These are phyloP conservation scores for Pythium folliculosum DNA, from an alignment of 352 stramenopile species.

Conservation along the genomic window DNA sequence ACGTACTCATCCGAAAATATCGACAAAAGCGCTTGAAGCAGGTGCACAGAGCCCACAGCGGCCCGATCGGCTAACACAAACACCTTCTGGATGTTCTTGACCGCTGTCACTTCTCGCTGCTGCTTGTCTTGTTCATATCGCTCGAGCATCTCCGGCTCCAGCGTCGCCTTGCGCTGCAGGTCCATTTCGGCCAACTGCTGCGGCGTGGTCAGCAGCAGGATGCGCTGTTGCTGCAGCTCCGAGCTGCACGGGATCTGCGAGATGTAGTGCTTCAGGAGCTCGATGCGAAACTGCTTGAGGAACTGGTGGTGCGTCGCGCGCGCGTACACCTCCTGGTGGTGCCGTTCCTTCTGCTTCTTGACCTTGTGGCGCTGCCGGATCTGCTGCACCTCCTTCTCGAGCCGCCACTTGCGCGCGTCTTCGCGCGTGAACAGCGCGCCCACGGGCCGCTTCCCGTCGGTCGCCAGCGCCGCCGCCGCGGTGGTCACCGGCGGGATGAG, in stretches of 20 bases:
- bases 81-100: conserved; percentile 51
- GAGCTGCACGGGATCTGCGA: conserved; percentile 50
- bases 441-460: conserved; percentile 30
- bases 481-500: conserved; percentile 33
- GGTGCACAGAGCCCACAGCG: conserved; percentile 41
- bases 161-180: conserved; percentile 28
- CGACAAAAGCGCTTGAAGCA: conserved; percentile 58
- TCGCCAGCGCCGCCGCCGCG: neutral
- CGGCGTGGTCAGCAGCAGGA: conserved; percentile 54
- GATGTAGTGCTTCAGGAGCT: conserved; percentile 51
- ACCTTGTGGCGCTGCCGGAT: conserved; percentile 41
- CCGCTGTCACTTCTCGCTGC: conserved; percentile 17
- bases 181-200: conserved; percentile 50
- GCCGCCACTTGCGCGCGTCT: conserved; percentile 47
- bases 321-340: conserved; percentile 45
- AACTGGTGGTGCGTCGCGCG: conserved; percentile 48
- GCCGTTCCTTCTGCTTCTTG: conserved; percentile 37
- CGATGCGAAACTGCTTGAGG: conserved; percentile 45
- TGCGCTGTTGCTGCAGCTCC: conserved; percentile 56
- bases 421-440: conserved; percentile 54
- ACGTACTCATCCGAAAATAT: conserved; percentile 66
- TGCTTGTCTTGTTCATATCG: conserved; percentile 38
- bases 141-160: conserved; percentile 62
- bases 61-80: conserved; percentile 49
- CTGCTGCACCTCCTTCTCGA: conserved; percentile 45